Conservation (phyloP, 495 filamentous ascomycete species). For the Platismatia glauca region DNA sequence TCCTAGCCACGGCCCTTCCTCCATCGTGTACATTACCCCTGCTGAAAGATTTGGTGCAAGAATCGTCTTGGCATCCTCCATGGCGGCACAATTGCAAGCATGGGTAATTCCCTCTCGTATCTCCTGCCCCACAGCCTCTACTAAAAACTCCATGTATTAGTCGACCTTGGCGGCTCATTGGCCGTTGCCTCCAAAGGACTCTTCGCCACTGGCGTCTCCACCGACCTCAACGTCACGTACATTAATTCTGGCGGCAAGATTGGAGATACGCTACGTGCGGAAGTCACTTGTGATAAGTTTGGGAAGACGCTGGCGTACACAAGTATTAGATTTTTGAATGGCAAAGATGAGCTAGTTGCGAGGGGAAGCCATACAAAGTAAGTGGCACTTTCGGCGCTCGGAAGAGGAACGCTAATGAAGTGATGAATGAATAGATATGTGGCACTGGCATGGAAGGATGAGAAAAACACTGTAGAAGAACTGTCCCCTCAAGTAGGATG, state of each 20-base stretch:
- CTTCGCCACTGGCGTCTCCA: conserved; percentile 84
- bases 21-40: not conserved
- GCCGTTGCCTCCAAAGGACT: conserved; percentile 87
- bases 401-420: conserved; percentile 10
- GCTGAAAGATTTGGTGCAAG: conserved; percentile 31
- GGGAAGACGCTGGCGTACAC: conserved; percentile 92
- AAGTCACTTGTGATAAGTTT: conserved; percentile 80
- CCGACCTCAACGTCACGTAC: conserved; percentile 92
- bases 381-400: conserved; percentile 23
- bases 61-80: conserved; percentile 87
- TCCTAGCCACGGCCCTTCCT: not conserved
- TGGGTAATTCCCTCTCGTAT: conserved; percentile 44
- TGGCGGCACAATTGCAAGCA: conserved; percentile 88
- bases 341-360: conserved; percentile 69
- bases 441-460: conserved; percentile 50
- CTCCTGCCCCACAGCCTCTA: not conserved
- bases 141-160: conserved; percentile 29
- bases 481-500: not conserved
- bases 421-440: conserved; percentile 38
- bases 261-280: conserved; percentile 65
- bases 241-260: conserved; percentile 72
- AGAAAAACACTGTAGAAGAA: conserved; percentile 38
- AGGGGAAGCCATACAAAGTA: conserved; percentile 95
- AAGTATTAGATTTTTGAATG: conserved; percentile 66
- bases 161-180: conserved; percentile 86